A percentile compares a stretch with the other conserved stretches of the same genome.
phyloP scores from a whole-genome alignment of 2,329 filamentous ascomycete genomes.

The Elsinoe arachidis region DNA sequence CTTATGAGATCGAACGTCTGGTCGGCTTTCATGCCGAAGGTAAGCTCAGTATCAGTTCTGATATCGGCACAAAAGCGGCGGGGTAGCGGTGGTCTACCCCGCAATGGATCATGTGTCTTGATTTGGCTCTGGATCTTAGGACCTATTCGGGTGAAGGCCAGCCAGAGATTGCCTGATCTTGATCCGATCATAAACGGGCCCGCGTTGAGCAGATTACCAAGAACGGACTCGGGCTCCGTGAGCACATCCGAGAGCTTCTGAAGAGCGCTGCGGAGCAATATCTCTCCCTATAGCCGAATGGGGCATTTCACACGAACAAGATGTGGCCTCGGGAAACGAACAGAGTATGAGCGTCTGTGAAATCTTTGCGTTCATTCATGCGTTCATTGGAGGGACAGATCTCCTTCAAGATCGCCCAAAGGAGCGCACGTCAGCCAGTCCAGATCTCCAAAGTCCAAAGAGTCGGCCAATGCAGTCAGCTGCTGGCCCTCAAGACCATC shows the following conservation, averaged over 20 bases:
- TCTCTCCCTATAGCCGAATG: no score
- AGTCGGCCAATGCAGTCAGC: conserved; percentile 17
- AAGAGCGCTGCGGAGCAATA: no score
- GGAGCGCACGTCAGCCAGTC: conserved; percentile 14
- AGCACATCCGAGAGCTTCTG: no score
- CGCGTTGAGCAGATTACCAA: no score
- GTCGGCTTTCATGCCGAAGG: background rate
- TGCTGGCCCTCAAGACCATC: conserved; percentile 19
- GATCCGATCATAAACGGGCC: no score
- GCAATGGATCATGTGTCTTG: background rate
- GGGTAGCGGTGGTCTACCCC: background rate
- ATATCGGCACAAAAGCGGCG: background rate
- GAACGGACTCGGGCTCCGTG: no score
- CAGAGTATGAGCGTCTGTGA: no score
- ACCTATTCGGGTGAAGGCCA: background rate
- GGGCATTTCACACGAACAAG: no score
- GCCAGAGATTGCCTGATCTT: no score
- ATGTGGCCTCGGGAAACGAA: no score
- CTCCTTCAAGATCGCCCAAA: background rate
- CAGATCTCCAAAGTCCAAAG: conserved; percentile 18
- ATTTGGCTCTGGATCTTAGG: background rate
- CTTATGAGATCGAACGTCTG: background rate
- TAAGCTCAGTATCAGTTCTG: background rate
- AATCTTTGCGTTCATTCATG: background rate
- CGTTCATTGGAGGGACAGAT: background rate